Percentiles rank a stretch among this genome's conserved stretches.
Conservation (phyloP, 441 rosid genomes). For the Breynia disticha region DNA sequence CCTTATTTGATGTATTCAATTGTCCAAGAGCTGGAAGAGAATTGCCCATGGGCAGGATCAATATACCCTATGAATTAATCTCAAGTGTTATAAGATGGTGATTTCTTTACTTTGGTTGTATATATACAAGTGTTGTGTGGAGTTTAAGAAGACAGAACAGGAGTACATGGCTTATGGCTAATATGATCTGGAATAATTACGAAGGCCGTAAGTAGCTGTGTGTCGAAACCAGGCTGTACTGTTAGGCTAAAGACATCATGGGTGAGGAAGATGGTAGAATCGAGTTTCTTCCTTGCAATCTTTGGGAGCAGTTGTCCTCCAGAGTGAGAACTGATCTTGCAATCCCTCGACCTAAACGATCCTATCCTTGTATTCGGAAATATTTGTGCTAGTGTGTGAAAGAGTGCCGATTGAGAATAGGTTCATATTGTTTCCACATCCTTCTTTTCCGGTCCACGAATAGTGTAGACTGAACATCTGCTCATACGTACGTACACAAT, state of each 20-base stretch:
- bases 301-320: slow-evolving; percentile 28
- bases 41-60: no score
- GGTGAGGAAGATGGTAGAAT: slow-evolving; percentile 26
- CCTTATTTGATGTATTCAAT: no score
- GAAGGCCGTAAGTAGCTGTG: slow-evolving; percentile 34
- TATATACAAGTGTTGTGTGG: background rate
- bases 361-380: slow-evolving; percentile 32
- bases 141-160: slow-evolving; percentile 27
- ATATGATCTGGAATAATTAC: slow-evolving; percentile 40
- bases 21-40: no score
- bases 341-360: slow-evolving; percentile 30
- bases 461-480: slow-evolving; percentile 33
- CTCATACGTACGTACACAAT: no score
- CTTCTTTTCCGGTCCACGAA: slow-evolving; percentile 38
- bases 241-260: slow-evolving; percentile 40
- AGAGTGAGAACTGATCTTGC: slow-evolving; percentile 18
- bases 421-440: slow-evolving; percentile 8
- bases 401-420: slow-evolving; percentile 24
- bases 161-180: slow-evolving; percentile 22
- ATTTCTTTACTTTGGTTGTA: background rate
- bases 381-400: slow-evolving; percentile 24
- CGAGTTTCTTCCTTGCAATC: slow-evolving; percentile 33
- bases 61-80: no score
- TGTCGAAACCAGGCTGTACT: slow-evolving; percentile 35
- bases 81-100: no score